Conservation (phyloP, 2,329 filamentous ascomycete species). For the Atkinsonella texensis region DNA sequence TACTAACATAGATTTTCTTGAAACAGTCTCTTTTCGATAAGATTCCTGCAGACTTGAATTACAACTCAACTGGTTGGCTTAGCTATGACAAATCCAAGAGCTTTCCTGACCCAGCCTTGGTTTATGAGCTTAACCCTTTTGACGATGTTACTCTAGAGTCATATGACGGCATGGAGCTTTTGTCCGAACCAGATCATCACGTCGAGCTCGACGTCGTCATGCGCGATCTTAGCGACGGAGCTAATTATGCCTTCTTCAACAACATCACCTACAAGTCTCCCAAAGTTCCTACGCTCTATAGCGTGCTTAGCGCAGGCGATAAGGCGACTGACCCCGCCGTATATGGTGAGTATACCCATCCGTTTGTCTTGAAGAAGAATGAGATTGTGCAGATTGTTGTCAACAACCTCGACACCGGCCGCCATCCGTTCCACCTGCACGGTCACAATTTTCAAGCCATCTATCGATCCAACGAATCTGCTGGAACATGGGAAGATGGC, state of each 20-base stretch:
- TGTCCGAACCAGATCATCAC: constrained; percentile 48
- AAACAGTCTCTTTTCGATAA: constrained; percentile 51
- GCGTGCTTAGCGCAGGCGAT: constrained; percentile 52
- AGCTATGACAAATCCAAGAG: constrained; percentile 38
- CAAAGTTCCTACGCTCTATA: constrained; percentile 72
- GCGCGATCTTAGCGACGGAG: constrained; percentile 49
- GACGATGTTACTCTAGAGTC: constrained; percentile 66
- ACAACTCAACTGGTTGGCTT: constrained; percentile 55
- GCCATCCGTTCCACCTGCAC: constrained; percentile 70
- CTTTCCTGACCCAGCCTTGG: constrained; percentile 35
- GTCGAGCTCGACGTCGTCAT: constrained; percentile 54
- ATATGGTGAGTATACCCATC: constrained; percentile 55
- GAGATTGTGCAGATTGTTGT: constrained; percentile 62
- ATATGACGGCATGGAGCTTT: constrained; percentile 48
- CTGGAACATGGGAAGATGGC: constrained; percentile 39
- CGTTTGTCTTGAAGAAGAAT: constrained; percentile 55
- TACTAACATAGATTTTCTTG: no score
- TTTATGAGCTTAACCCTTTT: constrained; percentile 53
- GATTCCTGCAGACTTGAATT: constrained; percentile 55
- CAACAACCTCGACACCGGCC: constrained; percentile 62
- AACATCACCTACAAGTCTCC: constrained; percentile 63
- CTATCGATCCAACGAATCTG: constrained; percentile 45
- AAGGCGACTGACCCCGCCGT: constrained; percentile 44
- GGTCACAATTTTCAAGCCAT: constrained; percentile 63
- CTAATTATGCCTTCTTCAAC: constrained; percentile 56